Percentiles rank a stretch among this genome's conserved stretches.
Evolutionary conservation across 805 yeast species (phyloP).

Genomic region (Myxozyma monticola): DNA sequence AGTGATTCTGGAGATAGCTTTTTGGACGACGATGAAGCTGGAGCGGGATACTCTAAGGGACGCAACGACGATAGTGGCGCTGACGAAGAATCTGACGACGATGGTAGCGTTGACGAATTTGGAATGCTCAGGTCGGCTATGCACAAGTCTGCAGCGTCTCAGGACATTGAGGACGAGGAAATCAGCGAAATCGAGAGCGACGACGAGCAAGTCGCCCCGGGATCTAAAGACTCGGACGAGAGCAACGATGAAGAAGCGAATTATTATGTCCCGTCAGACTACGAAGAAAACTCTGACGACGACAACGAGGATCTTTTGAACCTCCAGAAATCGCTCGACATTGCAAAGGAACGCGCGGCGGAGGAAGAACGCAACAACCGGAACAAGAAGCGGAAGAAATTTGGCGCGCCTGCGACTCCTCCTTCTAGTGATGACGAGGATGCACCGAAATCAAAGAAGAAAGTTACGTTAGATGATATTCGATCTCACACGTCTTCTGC

Average conservation of each 20-base stretch:
- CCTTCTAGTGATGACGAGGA: constrained; percentile 5
- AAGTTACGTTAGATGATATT: constrained; percentile 50
- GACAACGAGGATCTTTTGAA: constrained; percentile 6
- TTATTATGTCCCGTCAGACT: constrained; percentile 49
- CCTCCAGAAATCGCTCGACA: constrained; percentile 1
- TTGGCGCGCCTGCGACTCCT: constrained; percentile 6
- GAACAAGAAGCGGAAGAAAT: constrained; percentile 6
- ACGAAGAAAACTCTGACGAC: constrained; percentile 7
- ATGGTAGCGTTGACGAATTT: constrained; percentile 11
- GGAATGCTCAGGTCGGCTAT: constrained; percentile 5
- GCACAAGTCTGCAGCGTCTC: neutral
- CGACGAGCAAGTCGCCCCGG: constrained; percentile 5
- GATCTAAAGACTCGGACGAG: constrained; percentile 1
- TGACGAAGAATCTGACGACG: constrained; percentile 35
- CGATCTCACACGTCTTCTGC: constrained; percentile 65
- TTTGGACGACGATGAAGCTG: constrained; percentile 33
- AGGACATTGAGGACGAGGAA: neutral
- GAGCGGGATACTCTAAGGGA: constrained; percentile 16
- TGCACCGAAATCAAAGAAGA: constrained; percentile 38
- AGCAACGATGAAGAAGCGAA: constrained; percentile 36
- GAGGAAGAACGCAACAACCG: constrained; percentile 4
- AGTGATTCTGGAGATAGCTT: constrained; percentile 33
- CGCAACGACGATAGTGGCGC: constrained; percentile 40
- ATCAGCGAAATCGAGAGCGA: neutral
- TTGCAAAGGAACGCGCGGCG: constrained; percentile 7